phyloP scores from a whole-genome alignment of 2,329 filamentous ascomycete genomes.

The Colletotrichum kahawae region DNA sequence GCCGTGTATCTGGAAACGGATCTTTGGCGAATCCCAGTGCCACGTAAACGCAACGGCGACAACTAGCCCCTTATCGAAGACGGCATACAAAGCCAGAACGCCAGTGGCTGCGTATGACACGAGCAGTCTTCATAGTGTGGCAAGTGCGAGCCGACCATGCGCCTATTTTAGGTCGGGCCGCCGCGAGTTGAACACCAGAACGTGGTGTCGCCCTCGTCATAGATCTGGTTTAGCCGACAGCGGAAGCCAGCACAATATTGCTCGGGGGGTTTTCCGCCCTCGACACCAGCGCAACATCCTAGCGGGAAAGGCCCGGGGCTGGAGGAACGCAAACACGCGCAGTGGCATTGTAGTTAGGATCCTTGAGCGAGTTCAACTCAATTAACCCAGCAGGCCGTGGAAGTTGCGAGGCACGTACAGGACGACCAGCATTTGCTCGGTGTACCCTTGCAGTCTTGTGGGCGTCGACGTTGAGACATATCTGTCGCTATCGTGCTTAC shows the following conservation, averaged over 20 bases:
- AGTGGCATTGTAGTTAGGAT: fast-evolving
- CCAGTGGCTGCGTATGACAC: not conserved
- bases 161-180: not conserved
- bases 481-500: not conserved
- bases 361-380: not conserved
- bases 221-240: not conserved
- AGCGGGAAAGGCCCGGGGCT: not conserved
- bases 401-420: too few relatives aligned
- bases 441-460: not conserved
- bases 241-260: too few relatives aligned
- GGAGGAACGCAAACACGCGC: not conserved
- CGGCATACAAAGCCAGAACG: not conserved
- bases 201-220: not conserved
- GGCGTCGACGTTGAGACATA: not conserved
- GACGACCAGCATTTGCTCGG: too few relatives aligned
- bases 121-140: not conserved
- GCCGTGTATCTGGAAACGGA: not conserved
- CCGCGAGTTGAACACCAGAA: not conserved
- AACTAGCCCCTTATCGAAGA: too few relatives aligned
- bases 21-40: too few relatives aligned
- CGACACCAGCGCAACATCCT: not conserved
- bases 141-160: not conserved
- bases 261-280: too few relatives aligned
- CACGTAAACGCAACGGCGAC: too few relatives aligned
- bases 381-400: not conserved